Conservation (phyloP, 1,139 yeast species). For the Hanseniaspora gamundiae region DNA sequence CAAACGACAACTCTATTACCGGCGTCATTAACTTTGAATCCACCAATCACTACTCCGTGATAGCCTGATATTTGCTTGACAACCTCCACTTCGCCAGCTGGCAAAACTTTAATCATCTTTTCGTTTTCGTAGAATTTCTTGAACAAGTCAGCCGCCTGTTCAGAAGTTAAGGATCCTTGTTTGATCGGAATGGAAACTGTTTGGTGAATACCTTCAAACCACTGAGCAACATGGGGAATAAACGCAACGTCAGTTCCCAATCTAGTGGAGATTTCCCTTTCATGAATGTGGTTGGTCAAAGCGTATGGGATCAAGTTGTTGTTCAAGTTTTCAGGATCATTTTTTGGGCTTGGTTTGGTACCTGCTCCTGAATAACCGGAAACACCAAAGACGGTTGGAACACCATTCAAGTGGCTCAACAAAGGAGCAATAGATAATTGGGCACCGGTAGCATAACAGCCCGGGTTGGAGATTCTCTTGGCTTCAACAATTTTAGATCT, state of each 20-base stretch:
- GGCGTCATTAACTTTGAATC: constrained; percentile 81
- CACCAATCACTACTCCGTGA: constrained; percentile 92
- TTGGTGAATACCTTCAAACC: constrained; percentile 97
- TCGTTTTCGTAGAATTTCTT: constrained; percentile 86
- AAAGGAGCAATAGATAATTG: constrained; percentile 89
- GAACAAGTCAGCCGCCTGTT: constrained; percentile 75
- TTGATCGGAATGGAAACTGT: constrained; percentile 85
- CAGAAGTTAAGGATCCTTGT: constrained; percentile 53
- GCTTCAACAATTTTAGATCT: constrained; percentile 61
- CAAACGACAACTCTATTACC: constrained; percentile 88
- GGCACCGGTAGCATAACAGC: constrained; percentile 97
- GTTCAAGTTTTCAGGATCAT: constrained; percentile 59
- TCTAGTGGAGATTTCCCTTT: constrained; percentile 76
- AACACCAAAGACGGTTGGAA: constrained; percentile 84
- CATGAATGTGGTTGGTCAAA: constrained; percentile 92
- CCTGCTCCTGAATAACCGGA: constrained; percentile 99
- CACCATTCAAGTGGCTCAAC: constrained; percentile 45
- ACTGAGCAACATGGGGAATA: constrained; percentile 94
- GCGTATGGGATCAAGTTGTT: constrained; percentile 92
- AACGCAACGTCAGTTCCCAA: constrained; percentile 75
- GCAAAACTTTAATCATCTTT: constrained; percentile 68
- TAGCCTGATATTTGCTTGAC: constrained; percentile 87
- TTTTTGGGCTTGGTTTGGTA: constrained; percentile 94
- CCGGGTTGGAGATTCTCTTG: constrained; percentile 85
- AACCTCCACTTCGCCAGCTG: constrained; percentile 53